Conservation (phyloP, 345 rosid species). For the Pistacia integerrima region DNA sequence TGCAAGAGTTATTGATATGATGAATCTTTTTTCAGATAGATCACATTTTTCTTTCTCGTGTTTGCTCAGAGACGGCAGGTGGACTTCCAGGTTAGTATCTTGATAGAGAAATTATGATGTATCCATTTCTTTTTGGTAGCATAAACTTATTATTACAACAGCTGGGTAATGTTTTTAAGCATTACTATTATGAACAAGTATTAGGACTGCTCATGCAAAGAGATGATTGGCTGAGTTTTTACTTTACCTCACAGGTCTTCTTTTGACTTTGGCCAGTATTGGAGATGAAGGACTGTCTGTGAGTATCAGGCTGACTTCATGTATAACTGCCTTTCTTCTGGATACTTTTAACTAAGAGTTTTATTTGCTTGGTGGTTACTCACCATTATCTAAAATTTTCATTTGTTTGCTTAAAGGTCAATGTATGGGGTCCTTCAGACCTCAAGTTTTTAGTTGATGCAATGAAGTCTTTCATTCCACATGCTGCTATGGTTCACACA, state of each 20-base stretch:
- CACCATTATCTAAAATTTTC: constrained; percentile 12
- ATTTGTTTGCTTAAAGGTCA: constrained; percentile 55
- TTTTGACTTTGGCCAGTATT: constrained; percentile 87
- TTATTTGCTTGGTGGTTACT: background rate
- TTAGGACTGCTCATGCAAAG: constrained; percentile 4
- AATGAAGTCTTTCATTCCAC: constrained; percentile 91
- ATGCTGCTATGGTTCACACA: constrained; percentile 96
- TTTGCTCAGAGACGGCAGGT: constrained; percentile 96
- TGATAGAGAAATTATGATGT: background rate
- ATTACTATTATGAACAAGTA: background rate
- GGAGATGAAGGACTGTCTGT: constrained; percentile 95
- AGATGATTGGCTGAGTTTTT: constrained; percentile 9
- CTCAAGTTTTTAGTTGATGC: constrained; percentile 84
- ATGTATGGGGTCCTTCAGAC: constrained; percentile 98
- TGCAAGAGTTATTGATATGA: constrained; percentile 8
- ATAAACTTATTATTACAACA: background rate
- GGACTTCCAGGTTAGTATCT: constrained; percentile 86
- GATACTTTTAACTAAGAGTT: constrained; percentile 5
- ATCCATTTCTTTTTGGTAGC: background rate
- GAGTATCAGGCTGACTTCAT: constrained; percentile 39
- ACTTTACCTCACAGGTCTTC: constrained; percentile 53
- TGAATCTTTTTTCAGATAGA: constrained; percentile 63
- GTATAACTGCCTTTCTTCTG: constrained; percentile 14
- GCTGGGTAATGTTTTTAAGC: constrained; percentile 1
- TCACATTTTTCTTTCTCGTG: constrained; percentile 91